These are phyloP conservation scores for Fraxinus greggii DNA, from an alignment of 305 asterid genomes.

Conservation along the genomic window DNA sequence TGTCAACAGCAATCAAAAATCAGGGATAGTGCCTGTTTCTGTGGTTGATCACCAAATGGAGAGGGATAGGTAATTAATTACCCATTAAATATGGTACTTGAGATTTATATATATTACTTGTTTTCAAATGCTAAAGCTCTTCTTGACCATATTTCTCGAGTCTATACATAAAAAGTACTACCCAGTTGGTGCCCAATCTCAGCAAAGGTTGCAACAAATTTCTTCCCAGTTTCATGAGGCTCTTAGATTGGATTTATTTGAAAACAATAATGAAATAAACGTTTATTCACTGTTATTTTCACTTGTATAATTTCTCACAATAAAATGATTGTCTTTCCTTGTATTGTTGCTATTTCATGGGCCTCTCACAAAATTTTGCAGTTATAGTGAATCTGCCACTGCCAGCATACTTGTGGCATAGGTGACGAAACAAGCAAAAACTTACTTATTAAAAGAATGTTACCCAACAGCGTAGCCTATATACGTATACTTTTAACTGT, in stretches of 20 bases:
- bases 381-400: too few species aligned
- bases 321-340: neutral
- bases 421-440: too few species aligned
- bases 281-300: slow-evolving; percentile 28
- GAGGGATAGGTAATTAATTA: neutral
- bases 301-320: neutral
- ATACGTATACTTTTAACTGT: too few species aligned
- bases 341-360: neutral
- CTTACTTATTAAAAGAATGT: too few species aligned
- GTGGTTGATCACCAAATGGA: neutral
- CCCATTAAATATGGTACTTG: neutral
- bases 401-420: too few species aligned
- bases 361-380: neutral
- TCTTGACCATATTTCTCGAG: slow-evolving; percentile 38
- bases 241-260: slow-evolving; percentile 51
- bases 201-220: slow-evolving; percentile 55
- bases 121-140: slow-evolving; percentile 10
- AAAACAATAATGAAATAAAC: slow-evolving; percentile 41
- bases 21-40: neutral
- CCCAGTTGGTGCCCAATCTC: slow-evolving; percentile 42
- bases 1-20: neutral
- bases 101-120: neutral
- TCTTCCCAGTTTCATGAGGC: slow-evolving; percentile 65
- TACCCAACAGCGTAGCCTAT: too few species aligned
- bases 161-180: slow-evolving; percentile 41